Conservation (phyloP, 1,284 basidiomycete genomes). For the Ustilago shanxiensis region DNA sequence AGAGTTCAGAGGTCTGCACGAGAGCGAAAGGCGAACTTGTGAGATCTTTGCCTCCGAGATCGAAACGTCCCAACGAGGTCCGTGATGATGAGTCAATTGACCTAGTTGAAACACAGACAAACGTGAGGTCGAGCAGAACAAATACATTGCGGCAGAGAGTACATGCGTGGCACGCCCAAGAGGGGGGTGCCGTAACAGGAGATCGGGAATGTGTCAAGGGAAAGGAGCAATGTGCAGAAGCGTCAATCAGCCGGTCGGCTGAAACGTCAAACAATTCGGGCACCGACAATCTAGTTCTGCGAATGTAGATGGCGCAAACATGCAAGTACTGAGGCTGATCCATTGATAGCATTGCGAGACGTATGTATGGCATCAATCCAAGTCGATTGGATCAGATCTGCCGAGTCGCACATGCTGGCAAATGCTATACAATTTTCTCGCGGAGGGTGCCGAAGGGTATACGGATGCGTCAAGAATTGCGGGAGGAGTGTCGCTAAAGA, state of each 20-base stretch:
- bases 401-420: background rate
- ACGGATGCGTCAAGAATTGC: background rate
- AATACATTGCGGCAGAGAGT: constrained; percentile 20
- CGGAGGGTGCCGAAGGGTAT: constrained; percentile 21
- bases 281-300: background rate
- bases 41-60: no score
- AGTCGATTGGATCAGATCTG: background rate
- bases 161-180: background rate
- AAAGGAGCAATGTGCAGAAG: background rate
- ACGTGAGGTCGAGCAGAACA: constrained; percentile 8
- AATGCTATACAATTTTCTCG: background rate
- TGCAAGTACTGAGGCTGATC: background rate
- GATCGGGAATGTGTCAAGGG: background rate
- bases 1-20: no score
- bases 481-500: background rate
- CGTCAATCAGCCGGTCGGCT: background rate
- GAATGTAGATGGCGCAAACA: background rate
- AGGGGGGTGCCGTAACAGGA: background rate
- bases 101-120: no score
- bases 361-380: background rate
- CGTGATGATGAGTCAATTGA: no score
- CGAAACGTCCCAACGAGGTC: no score
- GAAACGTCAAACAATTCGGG: background rate
- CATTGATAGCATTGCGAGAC: background rate
- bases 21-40: no score